These are phyloP conservation scores for Cutaneotrichosporon sp. DNA, from an alignment of 1,284 basidiomycete genomes.

Conservation along the genomic window DNA sequence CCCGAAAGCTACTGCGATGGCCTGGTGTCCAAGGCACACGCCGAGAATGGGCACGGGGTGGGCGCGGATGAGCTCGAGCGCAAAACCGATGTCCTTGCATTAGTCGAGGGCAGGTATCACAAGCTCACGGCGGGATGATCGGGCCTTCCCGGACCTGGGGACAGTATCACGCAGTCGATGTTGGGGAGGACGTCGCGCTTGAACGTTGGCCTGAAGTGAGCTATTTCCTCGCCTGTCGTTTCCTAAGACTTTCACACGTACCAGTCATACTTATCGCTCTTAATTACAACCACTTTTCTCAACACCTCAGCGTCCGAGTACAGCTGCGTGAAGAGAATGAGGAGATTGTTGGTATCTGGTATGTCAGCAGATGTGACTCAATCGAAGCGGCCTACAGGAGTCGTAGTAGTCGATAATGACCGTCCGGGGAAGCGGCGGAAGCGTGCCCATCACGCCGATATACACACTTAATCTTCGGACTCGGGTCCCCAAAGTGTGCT, in stretches of 20 bases:
- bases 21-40: conserved; percentile 89
- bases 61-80: conserved; percentile 37
- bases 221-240: no score
- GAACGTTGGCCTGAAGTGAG: conserved; percentile 39
- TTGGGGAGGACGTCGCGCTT: conserved; percentile 36
- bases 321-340: conserved; percentile 46
- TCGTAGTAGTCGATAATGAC: conserved; percentile 50
- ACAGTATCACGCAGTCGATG: conserved; percentile 49
- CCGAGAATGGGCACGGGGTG: conserved; percentile 46
- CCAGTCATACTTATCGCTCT: conserved; percentile 47
- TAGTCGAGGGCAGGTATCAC: background rate
- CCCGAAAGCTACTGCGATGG: conserved; percentile 72
- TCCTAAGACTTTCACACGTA: conserved; percentile 4
- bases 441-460: background rate
- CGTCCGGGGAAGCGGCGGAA: conserved; percentile 41
- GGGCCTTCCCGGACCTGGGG: conserved; percentile 48
- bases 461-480: no score
- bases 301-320: conserved; percentile 44
- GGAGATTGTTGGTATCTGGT: conserved; percentile 48
- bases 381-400: conserved; percentile 33
- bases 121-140: conserved; percentile 37
- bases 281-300: conserved; percentile 47
- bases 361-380: background rate
- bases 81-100: conserved; percentile 46
- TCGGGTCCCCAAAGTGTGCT: background rate